Conservation (phyloP, 1,284 basidiomycete species). For the Trichosporon ovoides region DNA sequence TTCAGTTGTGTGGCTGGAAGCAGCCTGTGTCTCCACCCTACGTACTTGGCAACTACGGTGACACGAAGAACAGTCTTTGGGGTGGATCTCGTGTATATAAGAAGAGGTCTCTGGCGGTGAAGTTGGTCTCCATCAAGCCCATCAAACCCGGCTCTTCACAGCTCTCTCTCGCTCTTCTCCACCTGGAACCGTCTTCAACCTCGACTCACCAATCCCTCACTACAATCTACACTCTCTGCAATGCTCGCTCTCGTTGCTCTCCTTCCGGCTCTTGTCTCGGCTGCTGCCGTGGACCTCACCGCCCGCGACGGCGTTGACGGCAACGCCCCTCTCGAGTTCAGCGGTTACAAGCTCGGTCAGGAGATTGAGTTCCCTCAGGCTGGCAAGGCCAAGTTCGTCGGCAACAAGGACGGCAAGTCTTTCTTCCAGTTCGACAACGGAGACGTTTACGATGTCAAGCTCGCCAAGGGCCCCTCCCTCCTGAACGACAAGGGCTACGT, state of each 20-base stretch:
- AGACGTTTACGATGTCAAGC: neutral
- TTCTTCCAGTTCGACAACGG: conserved; percentile 3
- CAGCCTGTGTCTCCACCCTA: too few relatives aligned
- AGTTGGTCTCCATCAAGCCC: neutral
- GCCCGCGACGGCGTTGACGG: conserved; percentile 2
- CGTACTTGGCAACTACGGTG: too few relatives aligned
- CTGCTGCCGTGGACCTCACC: neutral
- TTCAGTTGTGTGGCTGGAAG: too few relatives aligned
- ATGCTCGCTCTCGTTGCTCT: conserved; percentile 6
- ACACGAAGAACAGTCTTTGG: too few relatives aligned
- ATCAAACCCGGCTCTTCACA: neutral
- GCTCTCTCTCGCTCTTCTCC: neutral
- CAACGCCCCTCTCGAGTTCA: neutral
- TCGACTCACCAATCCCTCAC: neutral
- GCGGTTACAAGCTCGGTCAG: neutral
- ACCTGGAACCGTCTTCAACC: neutral
- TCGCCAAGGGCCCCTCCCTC: conserved; percentile 1
- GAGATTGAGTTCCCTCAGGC: neutral
- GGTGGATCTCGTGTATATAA: neutral
- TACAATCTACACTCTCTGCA: neutral
- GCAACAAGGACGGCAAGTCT: conserved; percentile 5
- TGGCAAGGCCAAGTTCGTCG: conserved; percentile 2
- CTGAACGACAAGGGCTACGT: conserved; percentile 4
- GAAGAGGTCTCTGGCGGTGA: neutral
- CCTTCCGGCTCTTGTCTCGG: conserved; percentile 1